Base-by-base conservation (phyloP, 106 monocot genomes). In the Agapanthus africanus region DNA sequence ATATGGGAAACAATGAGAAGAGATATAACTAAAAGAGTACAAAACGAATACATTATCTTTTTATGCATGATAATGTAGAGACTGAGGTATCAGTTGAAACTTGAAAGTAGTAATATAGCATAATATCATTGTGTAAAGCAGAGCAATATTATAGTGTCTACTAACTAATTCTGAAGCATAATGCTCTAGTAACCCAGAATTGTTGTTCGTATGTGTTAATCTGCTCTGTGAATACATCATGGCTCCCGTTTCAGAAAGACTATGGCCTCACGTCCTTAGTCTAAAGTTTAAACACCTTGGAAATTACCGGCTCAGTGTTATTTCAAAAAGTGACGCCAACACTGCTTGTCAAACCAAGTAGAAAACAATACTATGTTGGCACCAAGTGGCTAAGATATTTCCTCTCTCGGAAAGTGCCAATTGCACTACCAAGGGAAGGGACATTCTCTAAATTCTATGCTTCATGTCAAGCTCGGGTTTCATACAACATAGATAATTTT, bases 131-230 rank as follows among this genome's bases (percentile, higher is more conserved):
- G n/a, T n/a, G n/a, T n/a, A n/a, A n/a, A n/a, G n/a, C n/a, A n/a
- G n/a, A n/a, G n/a, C n/a, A n/a, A n/a, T n/a, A 19, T 49, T 49
- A n/a, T 49, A 49, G 49, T 28, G 28, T 56, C 26, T 11, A 2
- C 8, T 56, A 25, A 56, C 6, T 28, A 56, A 18, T 25, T 56
- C 56, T 26, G 26, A 56, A 26, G 28, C 56, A 25, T 56, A 4
- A 33, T 61, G 60, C 60, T 18, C 22, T 61, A 35, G 16, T 2
- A 61, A 61, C 60, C 56, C 33, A 61, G 60, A 61, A 61, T 34
- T 61, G 33, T 34, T 4, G 4, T 18, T 61, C 60, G 7, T 8
- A 35, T 61, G 11, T 19, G 33, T 32, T 16, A n/a, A n/a, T n/a
- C n/a, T n/a, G n/a, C n/a, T 49, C 49, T 49, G 49, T 49, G 49